Percentiles rank a stretch among this genome's conserved stretches.
Evolutionary conservation across 768 basidiomycete genomes (phyloP).

Genomic region (Serendipita vermifera): DNA sequence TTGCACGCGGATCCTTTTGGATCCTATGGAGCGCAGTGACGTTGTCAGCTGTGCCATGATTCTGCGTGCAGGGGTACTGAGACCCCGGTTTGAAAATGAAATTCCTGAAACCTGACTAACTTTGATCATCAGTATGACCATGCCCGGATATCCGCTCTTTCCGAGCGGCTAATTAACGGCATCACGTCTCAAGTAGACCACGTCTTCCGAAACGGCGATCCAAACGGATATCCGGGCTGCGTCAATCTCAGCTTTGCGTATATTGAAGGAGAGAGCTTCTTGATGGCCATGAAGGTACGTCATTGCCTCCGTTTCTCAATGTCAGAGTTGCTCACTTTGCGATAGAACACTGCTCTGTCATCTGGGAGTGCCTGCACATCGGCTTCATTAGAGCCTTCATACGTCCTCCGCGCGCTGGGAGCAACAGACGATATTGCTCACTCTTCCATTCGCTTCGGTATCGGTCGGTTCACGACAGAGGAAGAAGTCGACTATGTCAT

Average conservation of each 20-base stretch:
- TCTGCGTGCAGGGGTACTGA: constrained; percentile 92
- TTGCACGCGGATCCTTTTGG: constrained; percentile 22
- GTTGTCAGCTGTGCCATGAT: constrained; percentile 47
- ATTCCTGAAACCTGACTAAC: constrained; percentile 12
- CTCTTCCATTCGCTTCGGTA: constrained; percentile 91
- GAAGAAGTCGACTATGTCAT: constrained; percentile 93
- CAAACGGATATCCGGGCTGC: constrained; percentile 86
- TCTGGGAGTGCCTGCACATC: constrained; percentile 98
- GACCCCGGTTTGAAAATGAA: constrained; percentile 12
- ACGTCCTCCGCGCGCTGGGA: constrained; percentile 90
- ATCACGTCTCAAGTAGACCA: constrained; percentile 78
- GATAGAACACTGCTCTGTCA: constrained; percentile 86
- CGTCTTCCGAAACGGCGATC: constrained; percentile 89
- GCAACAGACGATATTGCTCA: constrained; percentile 99
- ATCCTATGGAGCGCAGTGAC: constrained; percentile 21
- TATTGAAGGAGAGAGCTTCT: constrained; percentile 89
- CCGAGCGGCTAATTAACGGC: constrained; percentile 65
- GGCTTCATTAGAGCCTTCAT: constrained; percentile 94
- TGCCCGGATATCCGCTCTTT: constrained; percentile 53
- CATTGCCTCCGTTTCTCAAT: neutral
- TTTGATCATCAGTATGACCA: constrained; percentile 54
- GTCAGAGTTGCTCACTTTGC: constrained; percentile 10
- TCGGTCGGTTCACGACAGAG: constrained; percentile 96
- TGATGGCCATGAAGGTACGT: constrained; percentile 91
- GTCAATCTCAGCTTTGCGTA: constrained; percentile 93